phyloP scores from a whole-genome alignment of 306 rosid genomes.

The Rosa multiflora region DNA sequence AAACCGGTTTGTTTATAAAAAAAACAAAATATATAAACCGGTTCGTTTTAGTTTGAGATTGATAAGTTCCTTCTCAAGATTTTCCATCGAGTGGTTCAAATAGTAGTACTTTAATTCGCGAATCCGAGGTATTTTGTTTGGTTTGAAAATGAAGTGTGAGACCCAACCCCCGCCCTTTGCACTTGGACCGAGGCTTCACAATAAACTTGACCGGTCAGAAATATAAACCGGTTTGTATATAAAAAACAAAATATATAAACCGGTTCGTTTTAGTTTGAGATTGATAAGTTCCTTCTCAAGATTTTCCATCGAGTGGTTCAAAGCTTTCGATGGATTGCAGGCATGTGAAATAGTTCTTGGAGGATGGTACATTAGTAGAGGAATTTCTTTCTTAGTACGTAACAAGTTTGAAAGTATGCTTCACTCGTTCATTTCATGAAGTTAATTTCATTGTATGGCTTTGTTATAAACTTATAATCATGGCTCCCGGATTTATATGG shows the following conservation, averaged over 20 bases:
- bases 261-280: not conserved
- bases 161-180: not conserved
- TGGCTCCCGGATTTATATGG: too few relatives aligned
- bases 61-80: not conserved
- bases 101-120: not conserved
- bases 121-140: slow-evolving; percentile 15
- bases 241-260: too few relatives aligned
- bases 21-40: too few relatives aligned
- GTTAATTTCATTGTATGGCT: too few relatives aligned
- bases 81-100: too few relatives aligned
- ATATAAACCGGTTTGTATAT: not conserved
- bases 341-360: not conserved
- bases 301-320: too few relatives aligned
- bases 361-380: not conserved
- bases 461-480: too few relatives aligned
- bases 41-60: not conserved
- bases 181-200: not conserved
- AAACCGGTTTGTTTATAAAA: not conserved
- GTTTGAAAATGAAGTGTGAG: slow-evolving; percentile 14
- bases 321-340: not conserved
- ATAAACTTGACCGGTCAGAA: not conserved
- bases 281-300: not conserved
- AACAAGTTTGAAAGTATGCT: too few relatives aligned
- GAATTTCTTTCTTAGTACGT: too few relatives aligned
- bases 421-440: too few relatives aligned